phyloP scores from a whole-genome alignment of 2,329 filamentous ascomycete genomes.

The Talaromyces sp. region DNA sequence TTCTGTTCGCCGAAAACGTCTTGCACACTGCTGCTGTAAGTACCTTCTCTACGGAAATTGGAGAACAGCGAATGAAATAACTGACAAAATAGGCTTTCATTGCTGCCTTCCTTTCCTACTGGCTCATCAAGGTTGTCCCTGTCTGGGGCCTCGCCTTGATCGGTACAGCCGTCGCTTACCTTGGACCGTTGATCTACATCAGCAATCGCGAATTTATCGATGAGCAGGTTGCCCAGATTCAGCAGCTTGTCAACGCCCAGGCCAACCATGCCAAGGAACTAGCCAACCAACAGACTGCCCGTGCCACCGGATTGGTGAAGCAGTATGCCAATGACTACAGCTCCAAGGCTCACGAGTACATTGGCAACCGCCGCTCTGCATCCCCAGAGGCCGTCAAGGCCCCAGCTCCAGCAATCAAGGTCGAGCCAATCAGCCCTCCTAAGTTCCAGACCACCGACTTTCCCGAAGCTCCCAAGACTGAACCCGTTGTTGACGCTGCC shows the following conservation, averaged over 20 bases:
- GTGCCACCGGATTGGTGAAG: constrained; percentile 57
- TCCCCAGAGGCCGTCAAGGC: constrained; percentile 36
- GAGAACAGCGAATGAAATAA: constrained; percentile 4
- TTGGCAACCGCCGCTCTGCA: constrained; percentile 35
- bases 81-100: constrained; percentile 52
- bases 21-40: constrained; percentile 59
- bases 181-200: constrained; percentile 61
- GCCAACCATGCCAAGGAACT: constrained; percentile 59
- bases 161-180: constrained; percentile 54
- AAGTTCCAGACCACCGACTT: constrained; percentile 48
- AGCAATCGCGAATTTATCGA: constrained; percentile 65
- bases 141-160: constrained; percentile 62
- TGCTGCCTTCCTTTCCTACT: constrained; percentile 59
- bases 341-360: constrained; percentile 57
- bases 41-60: constrained; percentile 20
- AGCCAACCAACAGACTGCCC: constrained; percentile 58
- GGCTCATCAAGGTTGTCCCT: constrained; percentile 64
- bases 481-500: constrained; percentile 30
- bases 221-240: constrained; percentile 54
- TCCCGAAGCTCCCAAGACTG: constrained; percentile 45
- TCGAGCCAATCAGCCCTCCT: constrained; percentile 34
- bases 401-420: constrained; percentile 40
- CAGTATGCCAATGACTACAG: constrained; percentile 60
- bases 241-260: constrained; percentile 56
- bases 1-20: constrained; percentile 64